Percentiles rank a stretch among this genome's conserved stretches.
phyloP scores from a whole-genome alignment of 2,329 filamentous ascomycete species.

The Aspergillus felis region DNA sequence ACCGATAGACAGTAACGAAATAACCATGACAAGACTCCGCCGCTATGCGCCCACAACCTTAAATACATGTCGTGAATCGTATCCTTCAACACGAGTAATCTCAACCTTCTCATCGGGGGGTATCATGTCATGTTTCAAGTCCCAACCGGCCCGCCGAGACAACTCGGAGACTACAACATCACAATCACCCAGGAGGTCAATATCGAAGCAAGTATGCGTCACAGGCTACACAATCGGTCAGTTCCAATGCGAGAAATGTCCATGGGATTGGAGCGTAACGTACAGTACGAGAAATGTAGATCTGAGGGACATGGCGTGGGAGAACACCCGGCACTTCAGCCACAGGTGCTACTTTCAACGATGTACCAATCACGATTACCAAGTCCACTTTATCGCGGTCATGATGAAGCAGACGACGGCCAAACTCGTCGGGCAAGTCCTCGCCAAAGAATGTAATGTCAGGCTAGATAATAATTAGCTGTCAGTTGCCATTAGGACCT shows the following conservation, averaged over 20 bases:
- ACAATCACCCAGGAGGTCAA: conserved; percentile 92
- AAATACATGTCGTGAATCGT: conserved; percentile 43
- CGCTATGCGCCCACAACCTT: conserved; percentile 37
- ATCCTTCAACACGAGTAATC: conserved; percentile 49
- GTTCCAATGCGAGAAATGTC: neutral
- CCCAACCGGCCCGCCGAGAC: conserved; percentile 76
- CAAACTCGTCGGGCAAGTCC: conserved; percentile 78
- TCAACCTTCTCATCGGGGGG: conserved; percentile 61
- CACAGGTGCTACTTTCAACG: conserved; percentile 91
- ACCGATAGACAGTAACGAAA: conserved; percentile 15
- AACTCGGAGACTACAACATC: conserved; percentile 87
- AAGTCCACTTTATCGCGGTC: conserved; percentile 80
- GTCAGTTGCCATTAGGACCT: neutral
- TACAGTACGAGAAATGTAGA: conserved; percentile 79
- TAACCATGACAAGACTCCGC: conserved; percentile 29
- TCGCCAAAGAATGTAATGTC: conserved; percentile 99
- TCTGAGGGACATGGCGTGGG: conserved; percentile 76
- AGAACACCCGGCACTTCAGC: conserved; percentile 83
- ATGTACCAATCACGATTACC: conserved; percentile 93
- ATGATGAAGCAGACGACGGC: conserved; percentile 70
- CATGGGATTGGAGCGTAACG: conserved; percentile 18
- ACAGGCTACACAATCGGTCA: conserved; percentile 54
- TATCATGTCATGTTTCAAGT: conserved; percentile 77
- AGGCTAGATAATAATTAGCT: conserved; percentile 48
- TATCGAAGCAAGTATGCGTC: conserved; percentile 88